Evolutionary conservation across 768 basidiomycete species (phyloP).

Genomic region (Amanita phalloides): DNA sequence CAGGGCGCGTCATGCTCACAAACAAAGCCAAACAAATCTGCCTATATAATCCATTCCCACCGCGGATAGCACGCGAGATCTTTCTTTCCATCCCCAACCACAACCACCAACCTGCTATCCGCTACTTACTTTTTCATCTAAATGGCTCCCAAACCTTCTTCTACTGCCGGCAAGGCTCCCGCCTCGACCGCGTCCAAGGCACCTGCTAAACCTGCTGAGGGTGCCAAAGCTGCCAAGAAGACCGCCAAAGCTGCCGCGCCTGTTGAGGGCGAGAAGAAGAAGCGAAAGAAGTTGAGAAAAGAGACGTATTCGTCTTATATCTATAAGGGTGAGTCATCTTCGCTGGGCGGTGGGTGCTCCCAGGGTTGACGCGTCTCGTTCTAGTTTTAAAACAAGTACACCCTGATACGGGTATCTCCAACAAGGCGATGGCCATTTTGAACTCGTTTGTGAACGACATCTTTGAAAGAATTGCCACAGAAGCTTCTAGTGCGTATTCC

Average conservation of each 20-base stretch:
- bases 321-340: conserved; percentile 58
- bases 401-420: conserved; percentile 97
- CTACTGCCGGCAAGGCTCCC: conserved; percentile 77
- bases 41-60: conserved; percentile 19
- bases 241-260: conserved; percentile 54
- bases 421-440: conserved; percentile 89
- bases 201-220: conserved; percentile 54
- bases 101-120: conserved; percentile 10
- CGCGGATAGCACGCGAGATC: conserved; percentile 7
- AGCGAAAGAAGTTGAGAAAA: conserved; percentile 76
- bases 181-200: conserved; percentile 65
- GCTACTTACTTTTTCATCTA: conserved; percentile 1
- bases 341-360: not conserved
- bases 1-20: conserved; percentile 10
- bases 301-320: conserved; percentile 93
- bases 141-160: conserved; percentile 70
- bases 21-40: conserved; percentile 23
- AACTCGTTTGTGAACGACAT: conserved; percentile 93
- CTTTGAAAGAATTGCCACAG: conserved; percentile 85
- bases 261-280: conserved; percentile 75
- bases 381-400: conserved; percentile 93
- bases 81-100: conserved; percentile 10
- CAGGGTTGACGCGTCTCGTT: not conserved
- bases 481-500: conserved; percentile 63
- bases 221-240: conserved; percentile 73